Base-by-base conservation (phyloP, 192 early-diverging fungal genomes). In the Backusella mclennaniae region DNA sequence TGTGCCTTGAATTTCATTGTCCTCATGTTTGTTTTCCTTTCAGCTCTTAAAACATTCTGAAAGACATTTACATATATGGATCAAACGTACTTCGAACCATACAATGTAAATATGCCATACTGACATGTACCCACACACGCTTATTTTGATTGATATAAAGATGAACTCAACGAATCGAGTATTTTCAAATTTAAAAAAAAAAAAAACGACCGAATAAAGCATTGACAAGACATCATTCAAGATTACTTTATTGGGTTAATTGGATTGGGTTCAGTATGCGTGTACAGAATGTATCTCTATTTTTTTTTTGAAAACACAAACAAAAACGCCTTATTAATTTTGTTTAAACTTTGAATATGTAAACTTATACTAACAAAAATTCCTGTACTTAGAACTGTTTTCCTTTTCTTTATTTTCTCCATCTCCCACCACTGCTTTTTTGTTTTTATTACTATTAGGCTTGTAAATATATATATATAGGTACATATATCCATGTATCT, bases 241-340 rank as follows among this genome's bases (percentile, higher is more conserved):
- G 56, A 63, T 63, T 63, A 63, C 56, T 63, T 63, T 63, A 63
- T 63, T 23, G 56, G 56, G 56, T 63, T 63, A 63, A 63, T 63
- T 63, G 56, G 56, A 63, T 63, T 23, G 56, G 56, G 23, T 63
- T 63, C 23, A 63, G 26, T 63, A 63, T 63, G 56, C 29, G 56
- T 63, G 56, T 63, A 63, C 26, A 63, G 56, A 63, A 63, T 63
- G 56, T 63, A 63, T 63, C 9, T 6, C 8, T 21, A 9, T 49
- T 26, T 63, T 26, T 59, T 59, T 59, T 59, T 59, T 59, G 53
- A 56, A 56, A 56, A 56, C 53, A 56, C 53, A 56, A 56, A 56
- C 53, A 56, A 56, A 56, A 56, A 56, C 53, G 53, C 53, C 8
- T 23, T 56, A 56, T 56, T 56, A 56, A 56, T 63, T 63, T 63